Evolutionary conservation across 1,284 basidiomycete genomes (phyloP).

Genomic region (Rugosomyces carneus): DNA sequence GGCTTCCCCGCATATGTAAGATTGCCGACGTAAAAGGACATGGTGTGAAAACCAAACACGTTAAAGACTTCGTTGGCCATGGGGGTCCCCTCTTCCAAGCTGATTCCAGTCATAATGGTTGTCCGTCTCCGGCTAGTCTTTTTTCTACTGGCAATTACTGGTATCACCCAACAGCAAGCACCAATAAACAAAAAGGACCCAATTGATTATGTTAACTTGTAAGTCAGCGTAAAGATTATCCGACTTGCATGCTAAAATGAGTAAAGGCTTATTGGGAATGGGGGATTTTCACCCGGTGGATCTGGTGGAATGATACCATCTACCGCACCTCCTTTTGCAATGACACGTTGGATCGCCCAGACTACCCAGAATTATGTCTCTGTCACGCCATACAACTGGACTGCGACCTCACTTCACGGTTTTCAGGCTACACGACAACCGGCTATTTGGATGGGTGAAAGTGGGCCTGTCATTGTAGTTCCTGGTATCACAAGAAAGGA

Average conservation of each 20-base stretch:
- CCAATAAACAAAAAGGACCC: slow-evolving; percentile 19
- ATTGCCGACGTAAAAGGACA: no score
- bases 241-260: background rate
- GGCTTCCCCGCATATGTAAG: no score
- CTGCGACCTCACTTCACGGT: slow-evolving; percentile 56
- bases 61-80: no score
- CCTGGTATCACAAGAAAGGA: slow-evolving; percentile 40
- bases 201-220: slow-evolving; percentile 54
- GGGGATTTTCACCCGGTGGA: slow-evolving; percentile 61
- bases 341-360: slow-evolving; percentile 77
- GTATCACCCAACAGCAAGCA: background rate
- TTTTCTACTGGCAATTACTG: background rate
- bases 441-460: slow-evolving; percentile 90
- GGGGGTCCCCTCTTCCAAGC: no score
- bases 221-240: slow-evolving; percentile 1
- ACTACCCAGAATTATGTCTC: slow-evolving; percentile 72
- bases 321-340: slow-evolving; percentile 73
- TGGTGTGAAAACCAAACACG: no score
- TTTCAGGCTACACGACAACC: slow-evolving; percentile 80
- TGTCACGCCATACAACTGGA: slow-evolving; percentile 73
- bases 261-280: slow-evolving; percentile 57
- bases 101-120: background rate
- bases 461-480: slow-evolving; percentile 57
- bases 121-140: background rate
- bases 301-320: slow-evolving; percentile 71